Base-by-base conservation (phyloP, 768 basidiomycete genomes). In the Suillus plorans region DNA sequence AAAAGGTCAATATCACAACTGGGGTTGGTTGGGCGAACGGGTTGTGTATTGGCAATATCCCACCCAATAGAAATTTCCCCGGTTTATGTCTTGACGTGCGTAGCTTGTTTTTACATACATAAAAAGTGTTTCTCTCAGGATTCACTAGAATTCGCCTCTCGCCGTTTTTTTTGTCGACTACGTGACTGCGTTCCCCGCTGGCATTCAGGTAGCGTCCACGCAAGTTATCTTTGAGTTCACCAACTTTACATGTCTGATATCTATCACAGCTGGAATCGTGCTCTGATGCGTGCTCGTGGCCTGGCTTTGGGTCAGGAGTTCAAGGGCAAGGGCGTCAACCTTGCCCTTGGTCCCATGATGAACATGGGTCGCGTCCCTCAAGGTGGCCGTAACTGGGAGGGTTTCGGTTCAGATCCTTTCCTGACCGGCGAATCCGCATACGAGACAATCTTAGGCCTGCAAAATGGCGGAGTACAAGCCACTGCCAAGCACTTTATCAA, bases 361-460 rank as follows among this genome's bases (percentile, higher is more conserved):
- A 92, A 93, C 71, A 83, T 94, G 78, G 89, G 87, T 3, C 84
- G 89, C 16, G 76, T 87, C 20, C 86, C 88, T 1, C 80, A 84
- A 66, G 90, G 89, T 2, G 94, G 93, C 10, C 80, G 94, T 36
- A 92, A 94, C 73, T 95, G 92, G 91, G 94, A 95, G 80, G 91
- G 92, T 28, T 93, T 92, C 66, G 92, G 92, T 37, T 90, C 84
- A 7, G 94, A 95, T 74, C 93, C 94, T 0, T 96, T 86, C 77
- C 77, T 95, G 22, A 72, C 86, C 20, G 92, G 94, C 12, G 90
- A 90, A 71, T 80, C 82, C 2, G 85, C 88, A 5, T 90, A 87
- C 64, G 89, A 92, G 74, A 94, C 92, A 0, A 85, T 94, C 58
- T 75, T 89, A 34, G 93, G 93, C 3, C 78, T 94, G 79, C 93